Conservation (phyloP, 306 rosid genomes). For the Corylus heterophylla region DNA sequence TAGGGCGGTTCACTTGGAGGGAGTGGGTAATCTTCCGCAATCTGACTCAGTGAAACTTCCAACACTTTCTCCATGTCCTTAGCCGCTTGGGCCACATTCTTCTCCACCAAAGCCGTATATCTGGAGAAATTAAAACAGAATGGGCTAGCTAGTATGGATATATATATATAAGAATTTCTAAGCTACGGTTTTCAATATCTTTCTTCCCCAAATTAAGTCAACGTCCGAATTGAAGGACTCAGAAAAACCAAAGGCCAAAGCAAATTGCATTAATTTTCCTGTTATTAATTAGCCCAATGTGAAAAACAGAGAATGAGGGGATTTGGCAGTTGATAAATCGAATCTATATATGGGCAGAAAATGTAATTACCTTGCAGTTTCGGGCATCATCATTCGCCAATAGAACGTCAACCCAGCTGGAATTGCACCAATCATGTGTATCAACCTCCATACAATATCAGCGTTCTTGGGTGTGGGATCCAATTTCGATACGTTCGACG, state of each 20-base stretch:
- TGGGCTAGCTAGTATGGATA: too few species aligned
- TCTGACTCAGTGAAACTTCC: slow-evolving; percentile 47
- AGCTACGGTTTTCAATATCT: too few species aligned
- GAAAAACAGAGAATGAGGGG: too few species aligned
- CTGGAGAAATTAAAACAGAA: not conserved
- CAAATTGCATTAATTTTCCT: too few species aligned
- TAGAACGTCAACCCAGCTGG: slow-evolving; percentile 81
- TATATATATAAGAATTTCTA: too few species aligned
- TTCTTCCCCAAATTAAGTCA: too few species aligned
- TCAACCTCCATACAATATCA: slow-evolving; percentile 73
- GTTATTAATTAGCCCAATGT: too few species aligned
- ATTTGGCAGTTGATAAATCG: too few species aligned
- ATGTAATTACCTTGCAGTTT: slow-evolving; percentile 66
- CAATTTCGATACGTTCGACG: not conserved
- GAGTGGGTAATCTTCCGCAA: slow-evolving; percentile 40
- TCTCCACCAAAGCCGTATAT: slow-evolving; percentile 11
- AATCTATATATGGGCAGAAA: not conserved
- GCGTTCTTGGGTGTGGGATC: slow-evolving; percentile 43
- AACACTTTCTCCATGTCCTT: slow-evolving; percentile 72
- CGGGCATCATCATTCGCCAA: slow-evolving; percentile 91
- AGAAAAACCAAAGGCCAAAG: too few species aligned
- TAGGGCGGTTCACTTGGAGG: slow-evolving; percentile 23
- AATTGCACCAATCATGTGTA: slow-evolving; percentile 64
- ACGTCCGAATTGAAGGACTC: too few species aligned
- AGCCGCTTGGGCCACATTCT: slow-evolving; percentile 63